phyloP scores from a whole-genome alignment of 108 stramenopile species.

The Bacterosira constricta region DNA sequence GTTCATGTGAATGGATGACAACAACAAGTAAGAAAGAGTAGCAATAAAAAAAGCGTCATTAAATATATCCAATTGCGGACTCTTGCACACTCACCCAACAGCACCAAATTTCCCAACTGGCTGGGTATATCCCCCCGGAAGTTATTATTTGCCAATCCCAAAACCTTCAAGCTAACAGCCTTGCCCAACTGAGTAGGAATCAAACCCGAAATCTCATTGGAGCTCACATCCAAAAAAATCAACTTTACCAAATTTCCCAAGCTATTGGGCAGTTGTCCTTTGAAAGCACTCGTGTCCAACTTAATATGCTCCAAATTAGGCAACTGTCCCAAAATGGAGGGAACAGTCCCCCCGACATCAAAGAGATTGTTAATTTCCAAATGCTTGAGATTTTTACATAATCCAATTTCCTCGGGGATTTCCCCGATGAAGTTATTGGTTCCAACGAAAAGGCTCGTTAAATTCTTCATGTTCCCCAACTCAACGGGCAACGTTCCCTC shows the following conservation, averaged over 20 bases:
- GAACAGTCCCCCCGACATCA: constrained; percentile 52
- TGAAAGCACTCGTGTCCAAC: constrained; percentile 46
- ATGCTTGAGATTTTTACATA: constrained; percentile 54
- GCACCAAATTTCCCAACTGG: constrained; percentile 50
- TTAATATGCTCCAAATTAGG: constrained; percentile 53
- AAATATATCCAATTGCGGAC: no score
- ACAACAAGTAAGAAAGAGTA: no score
- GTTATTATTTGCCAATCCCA: constrained; percentile 57
- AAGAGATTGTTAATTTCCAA: constrained; percentile 25
- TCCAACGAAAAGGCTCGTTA: constrained; percentile 38
- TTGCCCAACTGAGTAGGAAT: constrained; percentile 56
- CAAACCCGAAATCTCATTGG: constrained; percentile 39
- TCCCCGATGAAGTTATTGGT: constrained; percentile 48
- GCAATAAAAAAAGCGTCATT: no score
- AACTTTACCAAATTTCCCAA: constrained; percentile 52
- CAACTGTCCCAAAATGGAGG: constrained; percentile 60
- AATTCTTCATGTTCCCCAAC: constrained; percentile 35
- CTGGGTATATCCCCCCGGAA: constrained; percentile 58
- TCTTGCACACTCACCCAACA: constrained; percentile 29
- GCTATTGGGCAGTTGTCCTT: constrained; percentile 48
- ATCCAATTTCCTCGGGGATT: constrained; percentile 49
- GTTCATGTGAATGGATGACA: no score
- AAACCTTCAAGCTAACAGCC: constrained; percentile 25
- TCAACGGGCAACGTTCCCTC: constrained; percentile 53
- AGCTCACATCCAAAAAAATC: constrained; percentile 48